Evolutionary conservation across 2,329 filamentous ascomycete genomes (phyloP).

Genomic region (Aspergillus eucalypticola): DNA sequence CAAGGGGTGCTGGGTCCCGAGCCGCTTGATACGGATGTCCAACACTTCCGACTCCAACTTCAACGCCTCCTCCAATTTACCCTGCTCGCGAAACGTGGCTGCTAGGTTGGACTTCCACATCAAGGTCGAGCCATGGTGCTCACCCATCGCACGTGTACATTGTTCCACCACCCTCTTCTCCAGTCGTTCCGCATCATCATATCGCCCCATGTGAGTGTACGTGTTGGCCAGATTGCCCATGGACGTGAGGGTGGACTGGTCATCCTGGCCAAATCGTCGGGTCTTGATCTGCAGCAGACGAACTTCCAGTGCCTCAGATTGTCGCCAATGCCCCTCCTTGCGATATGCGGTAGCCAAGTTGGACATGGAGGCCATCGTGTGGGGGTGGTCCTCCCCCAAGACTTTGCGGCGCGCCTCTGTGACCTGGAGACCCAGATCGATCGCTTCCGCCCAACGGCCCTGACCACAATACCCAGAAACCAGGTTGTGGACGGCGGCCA

Average conservation of each 20-base stretch:
- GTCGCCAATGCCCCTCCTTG: conserved; percentile 3
- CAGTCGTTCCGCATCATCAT: conserved; percentile 6
- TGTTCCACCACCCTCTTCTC: conserved; percentile 10
- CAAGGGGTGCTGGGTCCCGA: conserved; percentile 1
- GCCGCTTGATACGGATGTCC: not conserved
- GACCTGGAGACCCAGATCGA: conserved; percentile 6
- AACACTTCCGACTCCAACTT: conserved; percentile 8
- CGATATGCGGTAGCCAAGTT: conserved; percentile 12
- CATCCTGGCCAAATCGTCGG: not conserved
- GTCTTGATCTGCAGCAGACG: conserved; percentile 4
- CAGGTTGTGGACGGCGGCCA: conserved; percentile 11
- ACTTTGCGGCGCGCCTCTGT: not conserved
- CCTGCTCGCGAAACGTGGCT: conserved; percentile 10
- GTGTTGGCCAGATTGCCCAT: conserved; percentile 12
- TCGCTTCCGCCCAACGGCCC: conserved; percentile 10
- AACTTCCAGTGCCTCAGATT: conserved; percentile 7
- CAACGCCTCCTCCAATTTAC: conserved; percentile 6
- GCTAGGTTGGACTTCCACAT: conserved; percentile 12
- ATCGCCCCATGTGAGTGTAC: conserved; percentile 8
- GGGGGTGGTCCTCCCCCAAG: conserved; percentile 6
- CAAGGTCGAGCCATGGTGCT: not conserved
- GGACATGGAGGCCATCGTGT: conserved; percentile 13
- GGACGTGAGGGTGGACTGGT: conserved; percentile 12
- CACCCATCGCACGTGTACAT: not conserved
- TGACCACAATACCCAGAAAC: conserved; percentile 11